Percentiles rank a stretch among this genome's conserved stretches.
phyloP scores from a whole-genome alignment of 1,284 basidiomycete species.

The Papiliotrema terrestris region DNA sequence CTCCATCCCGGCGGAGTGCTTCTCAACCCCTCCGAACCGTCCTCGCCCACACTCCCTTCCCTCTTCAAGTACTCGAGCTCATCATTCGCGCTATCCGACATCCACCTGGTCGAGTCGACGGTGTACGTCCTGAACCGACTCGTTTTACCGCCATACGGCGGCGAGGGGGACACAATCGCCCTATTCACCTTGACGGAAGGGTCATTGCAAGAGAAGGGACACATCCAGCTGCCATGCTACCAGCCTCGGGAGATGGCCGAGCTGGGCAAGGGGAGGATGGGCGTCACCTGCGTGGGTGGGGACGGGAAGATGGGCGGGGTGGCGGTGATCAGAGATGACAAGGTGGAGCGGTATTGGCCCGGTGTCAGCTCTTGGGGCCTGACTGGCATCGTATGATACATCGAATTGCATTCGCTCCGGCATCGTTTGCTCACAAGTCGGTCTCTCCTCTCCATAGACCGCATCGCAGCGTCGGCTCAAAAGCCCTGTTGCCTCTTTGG shows the following conservation, averaged over 20 bases:
- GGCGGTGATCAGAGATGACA: not conserved
- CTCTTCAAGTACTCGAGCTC: not conserved
- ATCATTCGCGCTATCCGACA: slow-evolving; percentile 4
- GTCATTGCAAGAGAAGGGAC: not conserved
- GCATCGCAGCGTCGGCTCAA: too few species aligned
- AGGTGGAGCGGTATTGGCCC: not conserved
- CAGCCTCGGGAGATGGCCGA: slow-evolving; percentile 5
- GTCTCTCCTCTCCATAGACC: too few species aligned
- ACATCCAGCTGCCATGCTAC: slow-evolving; percentile 4
- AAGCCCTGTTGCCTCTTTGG: too few species aligned
- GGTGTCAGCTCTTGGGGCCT: slow-evolving; percentile 4
- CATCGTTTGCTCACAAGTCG: too few species aligned
- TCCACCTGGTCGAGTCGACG: not conserved
- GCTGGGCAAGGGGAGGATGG: not conserved
- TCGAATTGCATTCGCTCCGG: too few species aligned
- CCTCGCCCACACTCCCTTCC: slow-evolving; percentile 1
- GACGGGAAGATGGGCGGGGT: slow-evolving; percentile 3
- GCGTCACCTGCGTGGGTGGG: slow-evolving; percentile 4
- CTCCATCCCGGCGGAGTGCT: not conserved
- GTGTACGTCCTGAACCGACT: slow-evolving; percentile 6
- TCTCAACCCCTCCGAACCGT: not conserved
- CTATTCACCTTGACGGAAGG: not conserved
- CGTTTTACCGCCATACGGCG: not conserved
- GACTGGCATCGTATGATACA: not conserved
- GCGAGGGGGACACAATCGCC: slow-evolving; percentile 4